Evolutionary conservation across 495 filamentous ascomycete genomes (phyloP), one percentile per base, ranked within the genome.

Genomic region (Penicillium verhagenii): DNA sequence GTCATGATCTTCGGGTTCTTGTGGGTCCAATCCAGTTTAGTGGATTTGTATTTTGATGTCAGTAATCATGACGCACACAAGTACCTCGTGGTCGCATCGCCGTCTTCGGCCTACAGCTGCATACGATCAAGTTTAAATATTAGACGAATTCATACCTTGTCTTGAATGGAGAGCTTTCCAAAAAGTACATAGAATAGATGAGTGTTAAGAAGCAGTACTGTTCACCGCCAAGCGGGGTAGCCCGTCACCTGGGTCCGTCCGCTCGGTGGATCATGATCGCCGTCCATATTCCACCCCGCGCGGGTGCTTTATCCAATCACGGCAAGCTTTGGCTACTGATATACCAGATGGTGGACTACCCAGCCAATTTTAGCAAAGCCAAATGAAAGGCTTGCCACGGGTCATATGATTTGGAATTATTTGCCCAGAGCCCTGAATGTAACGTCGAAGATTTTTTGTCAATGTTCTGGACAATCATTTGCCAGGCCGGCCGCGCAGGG

Each of bases 361-460:
- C 16, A 40, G 38, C 38, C 38, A 40, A 40, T 40, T 40, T 40
- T 40, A 40, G 38, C 18, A 40, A 40, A 40, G 38, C 21, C 38
- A 21, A 40, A 6, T 40, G 1, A 40, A 40, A 40, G 38, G 18
- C 4, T 40, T 40, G 38, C 38, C 38, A 40, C 38, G 4, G 18
- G 18, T 40, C 38, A 40, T 20, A 40, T 18, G 16, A 40, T 40
- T 40, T 40, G 18, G 18, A 40, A 40, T 40, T 40, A 20, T 40
- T 18, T 40, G 18, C 38, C 38, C 1, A 40, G 18, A 40, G 38
- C 38, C 16, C 18, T 40, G 16, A 40, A 40, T 40, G 4, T 10
- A 40, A 40, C 38, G 7, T 10, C 38, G 18, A 40, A 40, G 11
- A 40, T 20, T 18, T 40, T n/a, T 40, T 40, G 9, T 40, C 18